Conservation (phyloP, 2,329 filamentous ascomycete genomes). For the Mollisiaceae sp. region DNA sequence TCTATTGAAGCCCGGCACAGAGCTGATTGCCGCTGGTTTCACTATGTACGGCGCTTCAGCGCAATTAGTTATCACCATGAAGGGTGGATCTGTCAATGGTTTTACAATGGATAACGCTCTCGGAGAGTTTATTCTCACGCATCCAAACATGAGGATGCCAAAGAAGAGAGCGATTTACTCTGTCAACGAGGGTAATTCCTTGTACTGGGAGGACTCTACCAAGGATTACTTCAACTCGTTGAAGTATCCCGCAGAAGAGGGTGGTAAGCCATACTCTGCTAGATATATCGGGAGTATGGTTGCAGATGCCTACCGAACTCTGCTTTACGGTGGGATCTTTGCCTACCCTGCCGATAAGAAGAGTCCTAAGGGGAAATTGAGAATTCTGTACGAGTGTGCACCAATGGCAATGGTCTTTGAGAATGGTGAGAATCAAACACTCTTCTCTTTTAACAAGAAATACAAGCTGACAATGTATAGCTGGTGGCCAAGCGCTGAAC, state of each 20-base stretch:
- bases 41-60: slow-evolving; percentile 99
- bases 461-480: slow-evolving; percentile 50
- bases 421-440: slow-evolving; percentile 70
- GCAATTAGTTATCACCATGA: slow-evolving; percentile 97
- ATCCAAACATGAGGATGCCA: slow-evolving; percentile 92
- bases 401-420: slow-evolving; percentile 99
- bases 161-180: slow-evolving; percentile 87
- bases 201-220: slow-evolving; percentile 92
- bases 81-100: slow-evolving; percentile 88
- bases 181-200: slow-evolving; percentile 96
- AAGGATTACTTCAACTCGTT: slow-evolving; percentile 88
- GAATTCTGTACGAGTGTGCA: slow-evolving; percentile 97
- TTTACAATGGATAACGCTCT: slow-evolving; percentile 97
- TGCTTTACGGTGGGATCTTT: slow-evolving; percentile 96
- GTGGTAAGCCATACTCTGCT: slow-evolving; percentile 89
- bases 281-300: slow-evolving; percentile 99
- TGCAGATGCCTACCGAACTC: slow-evolving; percentile 93
- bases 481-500: slow-evolving; percentile 90
- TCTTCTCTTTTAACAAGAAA: background rate
- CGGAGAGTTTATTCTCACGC: slow-evolving; percentile 98
- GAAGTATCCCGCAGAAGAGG: slow-evolving; percentile 73
- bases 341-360: slow-evolving; percentile 98
- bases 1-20: slow-evolving; percentile 85
- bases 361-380: slow-evolving; percentile 96
- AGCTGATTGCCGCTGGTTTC: slow-evolving; percentile 94